Conservation (phyloP, 164 flowering plant genomes). For the Nymphaea colorata region DNA sequence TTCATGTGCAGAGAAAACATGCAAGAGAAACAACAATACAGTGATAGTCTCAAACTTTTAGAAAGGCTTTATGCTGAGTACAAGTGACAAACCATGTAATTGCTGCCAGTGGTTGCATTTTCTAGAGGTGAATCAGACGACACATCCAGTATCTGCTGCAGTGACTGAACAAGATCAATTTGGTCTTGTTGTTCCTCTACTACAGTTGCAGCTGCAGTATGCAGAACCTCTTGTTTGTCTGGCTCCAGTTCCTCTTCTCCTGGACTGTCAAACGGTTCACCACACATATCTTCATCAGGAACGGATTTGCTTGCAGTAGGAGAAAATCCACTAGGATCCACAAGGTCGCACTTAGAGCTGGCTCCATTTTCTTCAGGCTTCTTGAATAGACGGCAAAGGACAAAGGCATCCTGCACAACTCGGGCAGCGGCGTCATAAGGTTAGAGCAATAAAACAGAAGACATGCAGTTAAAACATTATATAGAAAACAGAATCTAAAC, state of each 20-base stretch:
- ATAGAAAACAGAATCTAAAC: no score
- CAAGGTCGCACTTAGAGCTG: slow-evolving; percentile 23
- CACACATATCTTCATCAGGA: slow-evolving; percentile 11
- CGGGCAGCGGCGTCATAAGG: background rate
- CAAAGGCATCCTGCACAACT: slow-evolving; percentile 41
- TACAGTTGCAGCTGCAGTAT: background rate
- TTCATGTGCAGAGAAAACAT: background rate
- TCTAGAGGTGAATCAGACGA: slow-evolving; percentile 4
- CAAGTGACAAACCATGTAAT: background rate
- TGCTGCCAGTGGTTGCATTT: background rate
- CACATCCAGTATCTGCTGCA: slow-evolving; percentile 8
- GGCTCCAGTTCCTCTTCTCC: background rate
- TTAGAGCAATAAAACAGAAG: no score
- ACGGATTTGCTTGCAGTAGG: slow-evolving; percentile 26
- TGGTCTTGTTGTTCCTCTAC: background rate
- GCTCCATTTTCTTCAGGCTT: background rate
- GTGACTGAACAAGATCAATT: slow-evolving; percentile 7
- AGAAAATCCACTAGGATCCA: slow-evolving; percentile 27
- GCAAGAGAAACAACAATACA: background rate
- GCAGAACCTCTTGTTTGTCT: background rate
- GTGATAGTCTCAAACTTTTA: no score
- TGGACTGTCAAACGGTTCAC: background rate
- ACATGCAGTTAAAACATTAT: no score
- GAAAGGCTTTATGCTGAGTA: no score
- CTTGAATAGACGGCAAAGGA: background rate